These are phyloP conservation scores for Suillus spraguei DNA, from an alignment of 768 basidiomycete genomes.

Conservation along the genomic window DNA sequence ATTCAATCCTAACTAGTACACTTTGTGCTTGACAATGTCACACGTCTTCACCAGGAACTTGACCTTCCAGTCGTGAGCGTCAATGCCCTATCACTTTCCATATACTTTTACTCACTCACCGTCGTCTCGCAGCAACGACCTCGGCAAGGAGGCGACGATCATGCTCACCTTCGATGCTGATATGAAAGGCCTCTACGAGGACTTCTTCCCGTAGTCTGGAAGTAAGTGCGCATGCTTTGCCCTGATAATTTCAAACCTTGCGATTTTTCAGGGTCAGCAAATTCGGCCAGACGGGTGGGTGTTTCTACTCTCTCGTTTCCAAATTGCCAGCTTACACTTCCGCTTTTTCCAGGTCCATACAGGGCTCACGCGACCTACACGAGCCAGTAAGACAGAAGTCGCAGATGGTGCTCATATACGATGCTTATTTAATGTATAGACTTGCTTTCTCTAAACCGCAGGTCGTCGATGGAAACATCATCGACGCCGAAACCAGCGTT, in stretches of 20 bases:
- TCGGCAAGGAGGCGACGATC: background rate
- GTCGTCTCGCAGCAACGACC: background rate
- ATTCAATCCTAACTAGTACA: background rate
- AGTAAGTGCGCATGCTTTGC: background rate
- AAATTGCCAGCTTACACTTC: background rate
- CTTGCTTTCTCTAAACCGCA: background rate
- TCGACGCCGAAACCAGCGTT: background rate
- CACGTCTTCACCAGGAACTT: background rate
- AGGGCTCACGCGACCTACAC: background rate
- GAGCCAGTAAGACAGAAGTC: background rate
- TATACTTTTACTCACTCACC: background rate
- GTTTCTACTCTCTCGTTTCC: too few species aligned
- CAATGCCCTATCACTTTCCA: background rate
- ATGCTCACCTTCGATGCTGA: background rate
- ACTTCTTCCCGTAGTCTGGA: constrained; percentile 3
- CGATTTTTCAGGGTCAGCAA: background rate
- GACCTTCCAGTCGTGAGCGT: background rate
- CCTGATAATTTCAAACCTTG: background rate
- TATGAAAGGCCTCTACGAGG: background rate
- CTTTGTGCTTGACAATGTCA: background rate
- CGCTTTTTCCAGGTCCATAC: background rate
- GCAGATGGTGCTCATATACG: background rate
- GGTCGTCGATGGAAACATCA: background rate
- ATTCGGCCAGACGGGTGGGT: constrained; percentile 4
- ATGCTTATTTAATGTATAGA: background rate